These are phyloP conservation scores for Vachellia pachyceras DNA, from an alignment of 306 rosid genomes.

Conservation along the genomic window DNA sequence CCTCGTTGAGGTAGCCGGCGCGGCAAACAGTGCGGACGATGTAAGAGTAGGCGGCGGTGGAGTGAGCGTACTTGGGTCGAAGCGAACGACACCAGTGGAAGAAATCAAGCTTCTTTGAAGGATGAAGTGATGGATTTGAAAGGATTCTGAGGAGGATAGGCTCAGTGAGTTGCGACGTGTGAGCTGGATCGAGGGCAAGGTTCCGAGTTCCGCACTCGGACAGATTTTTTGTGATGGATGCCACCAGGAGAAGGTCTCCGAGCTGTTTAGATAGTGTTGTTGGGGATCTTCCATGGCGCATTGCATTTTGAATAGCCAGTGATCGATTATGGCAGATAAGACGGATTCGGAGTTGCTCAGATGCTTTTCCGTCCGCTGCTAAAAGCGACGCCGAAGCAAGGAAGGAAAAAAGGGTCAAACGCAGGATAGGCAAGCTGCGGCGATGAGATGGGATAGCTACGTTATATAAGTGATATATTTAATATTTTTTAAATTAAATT, in stretches of 20 bases:
- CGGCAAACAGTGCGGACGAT: slow-evolving; percentile 57
- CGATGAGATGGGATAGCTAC: too few species aligned
- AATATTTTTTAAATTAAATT: too few species aligned
- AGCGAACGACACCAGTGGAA: slow-evolving; percentile 64
- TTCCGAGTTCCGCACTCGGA: slow-evolving; percentile 59
- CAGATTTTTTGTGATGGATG: slow-evolving; percentile 66
- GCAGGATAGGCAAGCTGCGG: too few species aligned
- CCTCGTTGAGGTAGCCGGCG: slow-evolving; percentile 50
- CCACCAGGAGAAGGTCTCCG: slow-evolving; percentile 59
- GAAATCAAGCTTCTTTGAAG: slow-evolving; percentile 70
- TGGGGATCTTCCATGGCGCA: slow-evolving; percentile 53
- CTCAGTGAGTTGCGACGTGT: slow-evolving; percentile 53
- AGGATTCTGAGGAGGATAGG: slow-evolving; percentile 67
- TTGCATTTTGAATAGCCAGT: slow-evolving; percentile 36
- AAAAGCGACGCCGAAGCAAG: too few species aligned
- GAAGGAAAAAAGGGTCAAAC: too few species aligned
- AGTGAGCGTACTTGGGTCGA: slow-evolving; percentile 38
- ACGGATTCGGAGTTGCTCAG: too few species aligned
- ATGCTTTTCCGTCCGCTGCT: too few species aligned
- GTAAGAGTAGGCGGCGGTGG: slow-evolving; percentile 55
- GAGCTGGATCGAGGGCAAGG: slow-evolving; percentile 45
- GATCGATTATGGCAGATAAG: neutral
- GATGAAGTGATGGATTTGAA: slow-evolving; percentile 54
- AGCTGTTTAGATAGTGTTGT: slow-evolving; percentile 33
- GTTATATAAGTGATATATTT: too few species aligned